Percentiles rank a stretch among this genome's conserved stretches.
Evolutionary conservation across 116 monocot genomes (phyloP).

Genomic region (Iris pallida): DNA sequence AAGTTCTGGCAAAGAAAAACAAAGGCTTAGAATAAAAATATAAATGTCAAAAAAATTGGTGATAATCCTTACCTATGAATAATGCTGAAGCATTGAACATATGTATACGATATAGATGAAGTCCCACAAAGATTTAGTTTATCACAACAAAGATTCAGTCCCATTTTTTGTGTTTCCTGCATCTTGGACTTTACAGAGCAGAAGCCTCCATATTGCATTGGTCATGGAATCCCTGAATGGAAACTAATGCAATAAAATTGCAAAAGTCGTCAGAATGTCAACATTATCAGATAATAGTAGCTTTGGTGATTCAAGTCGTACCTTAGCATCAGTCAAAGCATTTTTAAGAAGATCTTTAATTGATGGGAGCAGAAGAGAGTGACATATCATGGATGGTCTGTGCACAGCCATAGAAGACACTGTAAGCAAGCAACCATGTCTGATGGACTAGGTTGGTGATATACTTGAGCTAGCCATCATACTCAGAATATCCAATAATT

Average conservation of each 20-base stretch:
- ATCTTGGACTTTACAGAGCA: slow-evolving; percentile 37
- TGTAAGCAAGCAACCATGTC: slow-evolving; percentile 76
- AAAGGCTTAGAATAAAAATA: no score
- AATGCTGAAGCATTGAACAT: background rate
- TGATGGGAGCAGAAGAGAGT: slow-evolving; percentile 37
- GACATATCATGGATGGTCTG: slow-evolving; percentile 55
- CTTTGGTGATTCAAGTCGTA: no score
- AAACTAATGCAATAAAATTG: no score
- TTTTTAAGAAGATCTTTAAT: slow-evolving; percentile 43
- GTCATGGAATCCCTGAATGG: no score
- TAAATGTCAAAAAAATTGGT: no score
- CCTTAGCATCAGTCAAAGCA: slow-evolving; percentile 89
- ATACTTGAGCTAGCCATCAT: slow-evolving; percentile 29
- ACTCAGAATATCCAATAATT: slow-evolving; percentile 51
- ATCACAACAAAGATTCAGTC: no score
- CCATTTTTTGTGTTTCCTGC: slow-evolving; percentile 23
- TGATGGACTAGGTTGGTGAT: slow-evolving; percentile 52
- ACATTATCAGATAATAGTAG: no score
- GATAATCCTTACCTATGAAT: background rate
- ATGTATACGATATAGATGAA: no score
- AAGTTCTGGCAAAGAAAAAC: no score
- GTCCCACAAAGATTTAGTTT: no score
- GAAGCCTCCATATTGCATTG: slow-evolving; percentile 68
- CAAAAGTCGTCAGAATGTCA: no score
- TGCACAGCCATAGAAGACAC: slow-evolving; percentile 60